Evolutionary conservation across 345 rosid genomes (phyloP).

Genomic region (Conringia planisiliqua): DNA sequence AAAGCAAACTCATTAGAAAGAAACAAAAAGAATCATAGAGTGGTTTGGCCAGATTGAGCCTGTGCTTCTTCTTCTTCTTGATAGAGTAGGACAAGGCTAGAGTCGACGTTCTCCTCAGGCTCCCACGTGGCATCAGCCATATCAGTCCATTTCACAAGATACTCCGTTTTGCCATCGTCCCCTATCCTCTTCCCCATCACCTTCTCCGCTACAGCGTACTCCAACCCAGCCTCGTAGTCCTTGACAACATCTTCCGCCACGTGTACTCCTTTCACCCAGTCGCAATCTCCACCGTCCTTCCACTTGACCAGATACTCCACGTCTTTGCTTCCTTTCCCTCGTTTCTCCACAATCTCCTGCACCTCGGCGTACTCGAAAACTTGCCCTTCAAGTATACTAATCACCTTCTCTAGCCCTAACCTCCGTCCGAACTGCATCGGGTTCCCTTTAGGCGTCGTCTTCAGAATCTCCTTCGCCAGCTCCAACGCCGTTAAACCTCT

Average conservation of each 20-base stretch:
- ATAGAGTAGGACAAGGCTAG: conserved; percentile 54
- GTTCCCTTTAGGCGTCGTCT: conserved; percentile 75
- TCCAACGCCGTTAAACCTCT: conserved; percentile 63
- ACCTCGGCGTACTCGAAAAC: conserved; percentile 84
- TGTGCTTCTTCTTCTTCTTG: conserved; percentile 24
- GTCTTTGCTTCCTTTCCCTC: conserved; percentile 63
- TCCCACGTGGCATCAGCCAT: conserved; percentile 89
- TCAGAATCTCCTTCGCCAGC: conserved; percentile 63
- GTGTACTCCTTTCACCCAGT: conserved; percentile 62
- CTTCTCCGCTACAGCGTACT: conserved; percentile 78
- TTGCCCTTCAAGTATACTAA: conserved; percentile 45
- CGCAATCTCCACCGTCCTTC: conserved; percentile 78
- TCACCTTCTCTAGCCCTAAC: conserved; percentile 70
- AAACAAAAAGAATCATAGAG: background rate
- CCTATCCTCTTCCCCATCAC: conserved; percentile 61
- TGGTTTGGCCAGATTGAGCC: conserved; percentile 9
- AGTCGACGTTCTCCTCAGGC: conserved; percentile 79
- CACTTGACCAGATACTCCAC: conserved; percentile 75
- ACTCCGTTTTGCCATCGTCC: conserved; percentile 60
- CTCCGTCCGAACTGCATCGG: conserved; percentile 74
- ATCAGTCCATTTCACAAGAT: conserved; percentile 77
- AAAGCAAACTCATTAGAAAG: background rate
- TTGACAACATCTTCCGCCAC: conserved; percentile 69
- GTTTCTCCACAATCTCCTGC: conserved; percentile 66
- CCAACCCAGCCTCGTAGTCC: conserved; percentile 82